Evolutionary conservation across 768 basidiomycete species (phyloP).

Genomic region (Hygrocybe coccinea): DNA sequence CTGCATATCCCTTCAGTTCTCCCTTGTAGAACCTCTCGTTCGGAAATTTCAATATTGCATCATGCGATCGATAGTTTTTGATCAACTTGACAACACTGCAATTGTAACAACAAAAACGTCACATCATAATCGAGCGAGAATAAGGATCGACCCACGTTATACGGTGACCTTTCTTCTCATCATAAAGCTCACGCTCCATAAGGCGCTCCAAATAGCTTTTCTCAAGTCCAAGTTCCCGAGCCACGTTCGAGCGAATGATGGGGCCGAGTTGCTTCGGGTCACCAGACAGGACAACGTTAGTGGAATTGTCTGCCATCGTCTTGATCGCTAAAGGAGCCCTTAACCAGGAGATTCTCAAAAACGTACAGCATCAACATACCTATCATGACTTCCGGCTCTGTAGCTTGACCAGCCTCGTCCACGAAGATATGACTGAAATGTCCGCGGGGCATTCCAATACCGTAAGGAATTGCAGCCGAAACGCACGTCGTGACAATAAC

Average conservation of each 20-base stretch:
- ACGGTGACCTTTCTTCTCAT: slow-evolving; percentile 29
- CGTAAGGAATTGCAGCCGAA: slow-evolving; percentile 52
- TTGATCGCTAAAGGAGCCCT: slow-evolving; percentile 39
- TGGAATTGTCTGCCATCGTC: slow-evolving; percentile 48
- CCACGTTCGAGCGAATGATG: slow-evolving; percentile 55
- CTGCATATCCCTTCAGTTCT: slow-evolving; percentile 47
- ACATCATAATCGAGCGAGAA: slow-evolving; percentile 6
- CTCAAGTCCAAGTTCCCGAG: slow-evolving; percentile 52
- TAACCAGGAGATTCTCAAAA: neutral
- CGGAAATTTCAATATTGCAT: slow-evolving; percentile 54
- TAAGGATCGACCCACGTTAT: slow-evolving; percentile 21
- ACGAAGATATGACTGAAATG: slow-evolving; percentile 67
- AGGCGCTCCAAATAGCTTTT: slow-evolving; percentile 59
- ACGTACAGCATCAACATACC: neutral
- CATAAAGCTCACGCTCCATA: slow-evolving; percentile 45
- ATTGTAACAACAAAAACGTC: neutral
- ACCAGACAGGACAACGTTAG: slow-evolving; percentile 60
- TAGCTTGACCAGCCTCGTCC: slow-evolving; percentile 71
- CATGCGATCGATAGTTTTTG: slow-evolving; percentile 64
- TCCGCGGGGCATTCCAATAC: slow-evolving; percentile 53
- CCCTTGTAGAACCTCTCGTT: slow-evolving; percentile 55
- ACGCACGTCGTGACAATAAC: slow-evolving; percentile 65
- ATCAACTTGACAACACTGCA: slow-evolving; percentile 56
- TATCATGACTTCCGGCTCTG: slow-evolving; percentile 62
- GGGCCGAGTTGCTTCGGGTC: slow-evolving; percentile 73